These are phyloP conservation scores for Talaromyces sp. DNA, from an alignment of 2,329 filamentous ascomycete genomes.

Conservation along the genomic window DNA sequence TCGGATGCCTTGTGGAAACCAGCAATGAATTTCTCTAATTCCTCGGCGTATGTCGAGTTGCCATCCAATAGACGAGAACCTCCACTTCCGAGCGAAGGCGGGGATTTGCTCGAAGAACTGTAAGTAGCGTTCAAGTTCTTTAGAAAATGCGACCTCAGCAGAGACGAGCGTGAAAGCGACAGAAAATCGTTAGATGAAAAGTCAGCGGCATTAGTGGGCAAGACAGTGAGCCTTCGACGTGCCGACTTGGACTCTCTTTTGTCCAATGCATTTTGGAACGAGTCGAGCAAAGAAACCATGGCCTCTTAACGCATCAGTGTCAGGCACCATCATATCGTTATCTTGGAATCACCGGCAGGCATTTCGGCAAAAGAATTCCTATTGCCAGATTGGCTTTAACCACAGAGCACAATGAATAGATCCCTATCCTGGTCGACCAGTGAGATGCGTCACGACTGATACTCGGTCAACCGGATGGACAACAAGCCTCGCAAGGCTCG, in stretches of 20 bases:
- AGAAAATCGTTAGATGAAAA: slow-evolving; percentile 65
- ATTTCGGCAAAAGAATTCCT: neutral
- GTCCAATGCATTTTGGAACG: slow-evolving; percentile 30
- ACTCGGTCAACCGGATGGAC: neutral
- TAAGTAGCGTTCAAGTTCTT: slow-evolving; percentile 4
- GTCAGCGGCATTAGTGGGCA: slow-evolving; percentile 44
- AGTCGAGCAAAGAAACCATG: slow-evolving; percentile 22
- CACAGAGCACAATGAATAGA: neutral
- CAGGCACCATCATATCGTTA: neutral
- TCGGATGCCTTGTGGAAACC: slow-evolving; percentile 54
- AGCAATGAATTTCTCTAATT: slow-evolving; percentile 56
- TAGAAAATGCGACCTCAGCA: slow-evolving; percentile 8
- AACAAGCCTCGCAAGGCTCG: too few relatives aligned
- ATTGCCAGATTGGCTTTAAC: neutral
- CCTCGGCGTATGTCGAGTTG: slow-evolving; percentile 56
- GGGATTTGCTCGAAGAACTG: neutral
- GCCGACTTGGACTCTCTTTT: slow-evolving; percentile 41
- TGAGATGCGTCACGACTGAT: too few relatives aligned
- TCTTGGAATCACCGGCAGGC: neutral
- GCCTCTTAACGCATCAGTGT: neutral
- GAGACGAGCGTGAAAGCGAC: slow-evolving; percentile 43
- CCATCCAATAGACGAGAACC: slow-evolving; percentile 57
- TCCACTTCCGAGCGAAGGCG: slow-evolving; percentile 9
- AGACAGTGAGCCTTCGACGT: slow-evolving; percentile 45
- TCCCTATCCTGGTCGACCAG: too few relatives aligned